These are phyloP conservation scores for Podospora comata DNA, from an alignment of 495 filamentous ascomycete species.

Conservation along the genomic window DNA sequence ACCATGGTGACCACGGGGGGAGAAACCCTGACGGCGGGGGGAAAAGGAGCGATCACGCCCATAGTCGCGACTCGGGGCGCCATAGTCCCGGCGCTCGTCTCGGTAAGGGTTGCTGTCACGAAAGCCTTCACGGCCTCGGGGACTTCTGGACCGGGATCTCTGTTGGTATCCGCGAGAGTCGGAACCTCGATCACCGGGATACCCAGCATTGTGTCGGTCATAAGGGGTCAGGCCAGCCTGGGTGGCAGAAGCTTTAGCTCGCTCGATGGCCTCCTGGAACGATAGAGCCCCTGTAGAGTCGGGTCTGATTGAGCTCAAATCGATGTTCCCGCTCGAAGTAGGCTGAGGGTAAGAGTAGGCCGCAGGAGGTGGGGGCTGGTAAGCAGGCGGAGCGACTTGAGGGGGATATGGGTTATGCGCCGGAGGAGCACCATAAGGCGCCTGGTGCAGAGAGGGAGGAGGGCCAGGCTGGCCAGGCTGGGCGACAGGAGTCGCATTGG, in stretches of 20 bases:
- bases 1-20: constrained; percentile 40
- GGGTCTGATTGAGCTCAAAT: constrained; percentile 71
- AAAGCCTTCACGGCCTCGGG: constrained; percentile 57
- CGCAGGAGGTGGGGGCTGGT: constrained; percentile 37
- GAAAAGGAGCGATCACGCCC: constrained; percentile 63
- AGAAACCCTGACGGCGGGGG: constrained; percentile 52
- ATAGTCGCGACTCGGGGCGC: constrained; percentile 43
- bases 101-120: constrained; percentile 74
- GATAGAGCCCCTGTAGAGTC: constrained; percentile 66
- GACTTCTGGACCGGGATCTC: constrained; percentile 68
- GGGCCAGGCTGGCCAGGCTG: constrained; percentile 40
- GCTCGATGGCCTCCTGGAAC: constrained; percentile 68
- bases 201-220: constrained; percentile 42
- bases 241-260: constrained; percentile 66
- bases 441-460: constrained; percentile 12
- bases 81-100: constrained; percentile 63
- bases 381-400: constrained; percentile 31
- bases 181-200: constrained; percentile 33
- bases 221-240: constrained; percentile 62
- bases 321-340: constrained; percentile 63
- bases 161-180: constrained; percentile 43
- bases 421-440: constrained; percentile 27
- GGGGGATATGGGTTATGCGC: constrained; percentile 33
- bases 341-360: constrained; percentile 63
- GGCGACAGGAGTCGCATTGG: constrained; percentile 39